phyloP scores from a whole-genome alignment of 208 protist genomes.

The Acanthamoeba divionensis region DNA sequence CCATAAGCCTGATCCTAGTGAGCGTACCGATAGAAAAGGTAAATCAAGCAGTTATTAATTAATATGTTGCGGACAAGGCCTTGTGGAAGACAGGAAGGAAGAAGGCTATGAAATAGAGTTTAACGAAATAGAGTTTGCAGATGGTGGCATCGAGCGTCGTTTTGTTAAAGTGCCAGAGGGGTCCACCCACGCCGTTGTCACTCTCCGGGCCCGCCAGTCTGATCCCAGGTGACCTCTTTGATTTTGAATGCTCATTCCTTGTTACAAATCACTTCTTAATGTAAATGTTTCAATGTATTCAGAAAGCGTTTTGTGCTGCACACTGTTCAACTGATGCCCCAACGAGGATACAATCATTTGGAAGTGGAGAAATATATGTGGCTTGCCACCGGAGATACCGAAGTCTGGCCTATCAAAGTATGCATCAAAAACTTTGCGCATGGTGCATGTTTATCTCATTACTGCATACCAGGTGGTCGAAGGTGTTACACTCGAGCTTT shows the following conservation, averaged over 20 bases:
- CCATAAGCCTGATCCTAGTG: no score
- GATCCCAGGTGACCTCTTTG: neutral
- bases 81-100: neutral
- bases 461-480: no score
- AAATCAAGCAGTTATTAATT: no score
- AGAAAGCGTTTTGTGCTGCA: conserved; percentile 43
- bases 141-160: neutral
- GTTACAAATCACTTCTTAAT: neutral
- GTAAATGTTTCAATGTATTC: neutral
- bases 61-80: no score
- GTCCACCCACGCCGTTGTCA: neutral
- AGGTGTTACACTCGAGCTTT: conserved; percentile 15
- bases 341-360: neutral
- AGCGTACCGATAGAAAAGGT: no score
- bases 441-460: no score
- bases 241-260: no score
- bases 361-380: conserved; percentile 46
- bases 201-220: neutral
- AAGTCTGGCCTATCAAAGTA: conserved; percentile 11
- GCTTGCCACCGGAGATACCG: neutral
- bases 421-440: no score
- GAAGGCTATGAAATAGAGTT: neutral
- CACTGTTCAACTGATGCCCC: conserved; percentile 20
- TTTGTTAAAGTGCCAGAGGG: neutral
- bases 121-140: neutral